phyloP scores from a whole-genome alignment of 306 rosid genomes.

The Castanospermum australe region DNA sequence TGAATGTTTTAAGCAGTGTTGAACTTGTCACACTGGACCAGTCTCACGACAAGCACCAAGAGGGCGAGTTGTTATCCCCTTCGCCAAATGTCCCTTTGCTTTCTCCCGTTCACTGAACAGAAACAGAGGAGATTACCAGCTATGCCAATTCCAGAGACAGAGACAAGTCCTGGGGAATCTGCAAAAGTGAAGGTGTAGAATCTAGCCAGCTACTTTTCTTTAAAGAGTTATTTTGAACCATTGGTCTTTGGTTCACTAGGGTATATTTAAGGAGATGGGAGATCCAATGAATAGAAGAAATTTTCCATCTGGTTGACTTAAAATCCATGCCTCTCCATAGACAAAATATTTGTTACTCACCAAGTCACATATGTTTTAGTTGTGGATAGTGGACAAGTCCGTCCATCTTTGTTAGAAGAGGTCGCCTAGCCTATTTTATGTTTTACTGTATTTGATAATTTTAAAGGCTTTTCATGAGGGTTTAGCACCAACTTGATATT shows the following conservation, averaged over 20 bases:
- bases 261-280: background rate
- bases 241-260: background rate
- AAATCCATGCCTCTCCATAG: background rate
- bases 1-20: background rate
- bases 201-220: background rate
- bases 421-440: background rate
- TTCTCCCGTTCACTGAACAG: no score
- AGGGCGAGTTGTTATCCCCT: no score
- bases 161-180: no score
- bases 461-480: background rate
- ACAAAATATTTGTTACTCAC: background rate
- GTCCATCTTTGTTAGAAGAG: background rate
- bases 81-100: no score
- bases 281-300: background rate
- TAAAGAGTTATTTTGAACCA: constrained; percentile 6
- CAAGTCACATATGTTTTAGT: background rate
- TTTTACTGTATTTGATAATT: background rate
- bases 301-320: background rate
- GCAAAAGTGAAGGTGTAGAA: background rate
- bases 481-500: background rate
- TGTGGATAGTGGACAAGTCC: background rate
- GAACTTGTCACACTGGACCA: background rate
- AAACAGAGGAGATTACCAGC: no score
- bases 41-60: background rate
- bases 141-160: no score